phyloP scores from a whole-genome alignment of 2,329 filamentous ascomycete genomes.

The Aphanocladium album region DNA sequence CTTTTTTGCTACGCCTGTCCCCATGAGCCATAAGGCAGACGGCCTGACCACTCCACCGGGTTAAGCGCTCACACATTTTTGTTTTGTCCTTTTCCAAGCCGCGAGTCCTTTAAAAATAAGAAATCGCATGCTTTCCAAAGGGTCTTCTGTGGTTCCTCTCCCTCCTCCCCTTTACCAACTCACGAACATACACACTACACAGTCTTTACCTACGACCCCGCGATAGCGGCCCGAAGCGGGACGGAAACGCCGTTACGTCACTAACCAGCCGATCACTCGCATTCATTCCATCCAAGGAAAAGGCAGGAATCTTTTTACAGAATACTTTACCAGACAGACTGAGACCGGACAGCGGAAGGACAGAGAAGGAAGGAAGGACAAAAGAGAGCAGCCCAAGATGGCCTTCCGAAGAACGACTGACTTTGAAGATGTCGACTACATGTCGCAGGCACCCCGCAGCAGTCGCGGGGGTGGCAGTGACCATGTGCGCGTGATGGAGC shows the following conservation, averaged over 20 bases:
- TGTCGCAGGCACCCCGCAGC: not conserved
- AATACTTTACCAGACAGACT: too few species aligned
- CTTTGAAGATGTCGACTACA: slow-evolving; percentile 31
- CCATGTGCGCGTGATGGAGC: slow-evolving; percentile 38
- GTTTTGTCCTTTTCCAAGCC: not conserved
- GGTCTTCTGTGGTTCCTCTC: not conserved
- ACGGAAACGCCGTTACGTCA: slow-evolving; percentile 8
- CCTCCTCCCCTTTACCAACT: too few species aligned
- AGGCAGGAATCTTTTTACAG: not conserved
- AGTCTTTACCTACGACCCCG: not conserved
- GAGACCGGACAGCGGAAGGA: not conserved
- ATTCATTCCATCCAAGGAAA: not conserved
- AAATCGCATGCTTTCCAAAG: not conserved
- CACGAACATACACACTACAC: not conserved
- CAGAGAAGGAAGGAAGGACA: not conserved
- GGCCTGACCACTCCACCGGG: slow-evolving; percentile 7
- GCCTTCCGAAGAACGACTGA: slow-evolving; percentile 16
- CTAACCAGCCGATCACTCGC: not conserved
- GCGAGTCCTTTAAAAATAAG: not conserved
- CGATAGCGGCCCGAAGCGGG: slow-evolving; percentile 8
- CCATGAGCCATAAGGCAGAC: not conserved
- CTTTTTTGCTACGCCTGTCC: not conserved
- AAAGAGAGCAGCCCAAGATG: too few species aligned
- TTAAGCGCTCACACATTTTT: slow-evolving; percentile 1
- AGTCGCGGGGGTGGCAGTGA: slow-evolving; percentile 14